Evolutionary conservation across 768 basidiomycete genomes (phyloP), one percentile per base, ranked within the genome.

Genomic region (Xerocomus potaroensis): DNA sequence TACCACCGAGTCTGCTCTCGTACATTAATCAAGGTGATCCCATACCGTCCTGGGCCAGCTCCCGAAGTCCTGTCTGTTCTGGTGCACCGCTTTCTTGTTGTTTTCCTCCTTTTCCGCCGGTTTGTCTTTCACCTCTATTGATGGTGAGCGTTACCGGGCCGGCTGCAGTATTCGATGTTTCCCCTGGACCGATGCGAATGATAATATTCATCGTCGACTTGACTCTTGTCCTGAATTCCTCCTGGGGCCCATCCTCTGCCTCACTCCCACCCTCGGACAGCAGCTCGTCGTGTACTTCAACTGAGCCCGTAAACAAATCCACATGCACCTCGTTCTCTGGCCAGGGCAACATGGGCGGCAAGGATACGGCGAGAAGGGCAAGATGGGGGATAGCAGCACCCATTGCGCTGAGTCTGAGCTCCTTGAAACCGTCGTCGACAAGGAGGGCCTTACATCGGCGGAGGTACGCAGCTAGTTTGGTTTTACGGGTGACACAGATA

Each of bases 331-430:
- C 84, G 39, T 80, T 76, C 30, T 67, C 62, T 1, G 78, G 55
- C 57, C 79, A 88, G 0, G 89, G 87, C 10, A 94, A 72, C 39
- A 84, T 80, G 3, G 76, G 72, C 0, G 89, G 87, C 23, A 93
- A 72, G 18, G 88, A 83, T 5, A 83, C 75, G 11, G 77, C 68
- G 12, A 95, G 73, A 38, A 80, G 80, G 23, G 86, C 67, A 19
- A 91, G 78, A 56, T 83, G 83, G 3, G 91, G 90, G 47, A 94
- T 92, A 2, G 92, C 90, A 5, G 91, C 91, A 21, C 90, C 91
- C 81, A 93, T 85, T 6, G 88, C 91, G 49, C 77, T 80, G 35
- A 94, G 65, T 62, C 83, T 79, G 26, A 94, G 65, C 5, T 78
- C 81, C 52, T 84, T 84, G 59, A 87, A 89, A 82, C 86, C 89